phyloP scores from a whole-genome alignment of 331 rosid species.

The Cydonia oblonga region DNA sequence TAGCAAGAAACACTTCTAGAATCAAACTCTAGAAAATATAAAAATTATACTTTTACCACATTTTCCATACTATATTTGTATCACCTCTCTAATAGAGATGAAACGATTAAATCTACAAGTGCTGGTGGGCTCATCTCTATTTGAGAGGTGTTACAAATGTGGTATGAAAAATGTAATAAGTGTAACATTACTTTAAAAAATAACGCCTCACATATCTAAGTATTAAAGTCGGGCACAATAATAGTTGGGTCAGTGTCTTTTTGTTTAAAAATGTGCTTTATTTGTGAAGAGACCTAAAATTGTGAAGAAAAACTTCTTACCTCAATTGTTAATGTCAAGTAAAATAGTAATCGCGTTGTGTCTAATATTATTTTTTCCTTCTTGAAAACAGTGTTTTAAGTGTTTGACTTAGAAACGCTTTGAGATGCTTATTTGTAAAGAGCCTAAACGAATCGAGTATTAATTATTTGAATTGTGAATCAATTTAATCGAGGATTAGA shows the following conservation, averaged over 20 bases:
- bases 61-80: too few species aligned
- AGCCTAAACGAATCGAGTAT: neutral
- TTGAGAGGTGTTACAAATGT: too few species aligned
- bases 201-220: neutral
- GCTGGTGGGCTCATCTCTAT: too few species aligned
- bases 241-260: neutral
- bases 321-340: neutral
- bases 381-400: neutral
- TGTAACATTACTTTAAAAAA: too few species aligned
- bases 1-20: neutral
- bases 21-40: neutral
- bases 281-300: neutral
- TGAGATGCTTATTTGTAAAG: neutral
- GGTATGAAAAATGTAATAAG: too few species aligned
- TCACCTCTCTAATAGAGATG: too few species aligned
- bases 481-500: neutral
- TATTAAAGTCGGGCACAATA: neutral
- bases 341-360: neutral
- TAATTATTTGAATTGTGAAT: neutral
- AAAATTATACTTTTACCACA: too few species aligned
- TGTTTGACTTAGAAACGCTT: neutral
- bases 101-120: too few species aligned
- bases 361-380: neutral
- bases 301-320: neutral
- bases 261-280: neutral